These are phyloP conservation scores for Alternaria brassicicola DNA, from an alignment of 2,329 filamentous ascomycete genomes.

Conservation along the genomic window DNA sequence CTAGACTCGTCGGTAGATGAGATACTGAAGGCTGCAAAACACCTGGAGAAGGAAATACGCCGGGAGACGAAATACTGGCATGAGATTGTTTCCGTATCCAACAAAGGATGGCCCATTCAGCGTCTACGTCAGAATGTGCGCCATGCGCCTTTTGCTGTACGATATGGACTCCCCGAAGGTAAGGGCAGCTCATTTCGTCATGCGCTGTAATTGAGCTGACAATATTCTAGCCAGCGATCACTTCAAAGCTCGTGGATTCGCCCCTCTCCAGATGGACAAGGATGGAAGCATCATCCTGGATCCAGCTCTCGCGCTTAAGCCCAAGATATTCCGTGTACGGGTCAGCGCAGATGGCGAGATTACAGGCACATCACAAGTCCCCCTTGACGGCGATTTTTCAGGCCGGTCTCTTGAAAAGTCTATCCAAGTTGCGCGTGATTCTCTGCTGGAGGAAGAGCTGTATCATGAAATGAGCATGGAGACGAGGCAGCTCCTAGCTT, in stretches of 20 bases:
- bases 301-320: slow-evolving; percentile 61
- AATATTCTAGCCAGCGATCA: slow-evolving; percentile 55
- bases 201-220: slow-evolving; percentile 4
- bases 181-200: slow-evolving; percentile 21
- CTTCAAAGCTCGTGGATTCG: slow-evolving; percentile 75
- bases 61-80: slow-evolving; percentile 89
- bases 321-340: slow-evolving; percentile 70
- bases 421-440: slow-evolving; percentile 77
- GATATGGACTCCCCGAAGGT: slow-evolving; percentile 86
- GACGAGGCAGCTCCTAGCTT: slow-evolving; percentile 72
- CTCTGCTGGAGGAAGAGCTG: slow-evolving; percentile 81
- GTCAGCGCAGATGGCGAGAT: slow-evolving; percentile 64
- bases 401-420: slow-evolving; percentile 68
- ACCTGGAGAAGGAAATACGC: slow-evolving; percentile 76
- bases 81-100: slow-evolving; percentile 78
- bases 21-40: slow-evolving; percentile 71
- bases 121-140: slow-evolving; percentile 54
- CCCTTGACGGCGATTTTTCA: slow-evolving; percentile 27
- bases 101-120: slow-evolving; percentile 80
- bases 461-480: slow-evolving; percentile 90
- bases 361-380: slow-evolving; percentile 61
- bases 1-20: slow-evolving; percentile 76
- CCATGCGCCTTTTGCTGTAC: slow-evolving; percentile 80
- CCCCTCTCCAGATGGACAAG: slow-evolving; percentile 74
- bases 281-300: slow-evolving; percentile 80